phyloP scores from a whole-genome alignment of 176 grass and related monocot genomes.

The Olyra latifolia region DNA sequence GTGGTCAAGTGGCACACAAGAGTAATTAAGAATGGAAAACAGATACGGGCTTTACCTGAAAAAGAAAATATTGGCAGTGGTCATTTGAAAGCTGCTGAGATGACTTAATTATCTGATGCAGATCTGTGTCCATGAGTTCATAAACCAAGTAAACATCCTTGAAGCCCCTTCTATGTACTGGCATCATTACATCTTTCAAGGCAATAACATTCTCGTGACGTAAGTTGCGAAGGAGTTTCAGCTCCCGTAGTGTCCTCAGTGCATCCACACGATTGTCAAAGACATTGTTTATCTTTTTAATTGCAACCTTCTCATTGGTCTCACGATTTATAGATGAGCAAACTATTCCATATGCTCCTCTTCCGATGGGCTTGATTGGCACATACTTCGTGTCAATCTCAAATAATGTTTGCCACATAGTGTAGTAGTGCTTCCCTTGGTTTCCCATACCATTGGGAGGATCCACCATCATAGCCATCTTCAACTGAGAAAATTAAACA shows the following conservation, averaged over 20 bases:
- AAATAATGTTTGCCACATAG: conserved; percentile 62
- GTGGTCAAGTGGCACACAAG: not conserved
- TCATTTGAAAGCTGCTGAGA: conserved; percentile 55
- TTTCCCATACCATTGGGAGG: conserved; percentile 50
- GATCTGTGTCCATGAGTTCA: conserved; percentile 55
- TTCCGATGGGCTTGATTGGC: conserved; percentile 57
- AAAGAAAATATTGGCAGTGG: conserved; percentile 73
- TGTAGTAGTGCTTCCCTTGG: conserved; percentile 65
- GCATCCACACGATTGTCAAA: conserved; percentile 67
- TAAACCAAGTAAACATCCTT: conserved; percentile 70
- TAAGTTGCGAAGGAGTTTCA: conserved; percentile 61
- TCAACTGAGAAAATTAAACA: not conserved
- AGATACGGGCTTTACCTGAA: conserved; percentile 39
- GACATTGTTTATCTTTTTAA: conserved; percentile 62
- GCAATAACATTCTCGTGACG: conserved; percentile 63
- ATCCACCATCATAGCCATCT: conserved; percentile 56
- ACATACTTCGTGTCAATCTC: conserved; percentile 60
- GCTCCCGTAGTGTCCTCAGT: conserved; percentile 50
- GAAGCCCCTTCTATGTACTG: conserved; percentile 48
- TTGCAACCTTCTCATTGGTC: conserved; percentile 52
- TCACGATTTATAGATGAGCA: conserved; percentile 45
- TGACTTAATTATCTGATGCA: conserved; percentile 69
- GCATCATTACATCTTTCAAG: conserved; percentile 74
- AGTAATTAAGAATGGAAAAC: not conserved
- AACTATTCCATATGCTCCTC: conserved; percentile 51